Evolutionary conservation across 495 filamentous ascomycete species (phyloP).

Genomic region (Thermochaetoides thermophila): DNA sequence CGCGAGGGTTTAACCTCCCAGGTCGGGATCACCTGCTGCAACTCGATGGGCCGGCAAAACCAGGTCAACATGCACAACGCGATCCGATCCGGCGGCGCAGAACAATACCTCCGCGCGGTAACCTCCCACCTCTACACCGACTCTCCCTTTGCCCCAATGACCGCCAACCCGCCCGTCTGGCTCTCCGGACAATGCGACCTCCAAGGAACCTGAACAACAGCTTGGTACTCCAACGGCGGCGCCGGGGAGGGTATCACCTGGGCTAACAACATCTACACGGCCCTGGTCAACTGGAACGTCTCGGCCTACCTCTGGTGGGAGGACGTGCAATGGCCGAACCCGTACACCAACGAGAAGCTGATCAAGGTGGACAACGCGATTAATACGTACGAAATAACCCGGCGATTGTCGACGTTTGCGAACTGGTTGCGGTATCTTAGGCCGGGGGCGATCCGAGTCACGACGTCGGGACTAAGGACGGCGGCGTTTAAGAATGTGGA

Average conservation of each 20-base stretch:
- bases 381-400: conserved; percentile 25
- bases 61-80: conserved; percentile 23
- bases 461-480: conserved; percentile 23
- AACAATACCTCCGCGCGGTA: conserved; percentile 19
- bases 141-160: conserved; percentile 19
- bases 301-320: conserved; percentile 41
- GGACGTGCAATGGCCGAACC: conserved; percentile 33
- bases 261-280: conserved; percentile 38
- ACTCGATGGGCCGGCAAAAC: conserved; percentile 27
- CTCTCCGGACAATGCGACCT: conserved; percentile 32
- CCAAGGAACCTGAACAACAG: conserved; percentile 28
- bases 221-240: conserved; percentile 33
- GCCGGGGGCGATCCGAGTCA: conserved; percentile 32
- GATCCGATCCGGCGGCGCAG: conserved; percentile 20
- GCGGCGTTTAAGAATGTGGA: conserved; percentile 38
- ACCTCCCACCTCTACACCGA: conserved; percentile 27
- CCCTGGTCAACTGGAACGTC: conserved; percentile 27
- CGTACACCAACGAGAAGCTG: conserved; percentile 32
- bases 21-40: conserved; percentile 26
- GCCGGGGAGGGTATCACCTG: conserved; percentile 40
- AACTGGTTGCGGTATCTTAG: conserved; percentile 34
- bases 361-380: conserved; percentile 27
- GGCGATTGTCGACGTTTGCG: conserved; percentile 41
- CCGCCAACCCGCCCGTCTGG: conserved; percentile 21
- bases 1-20: conserved; percentile 14